Percentiles rank a stretch among this genome's conserved stretches.
Evolutionary conservation across 164 flowering plant species (phyloP).

Genomic region (Chimonanthus salicifolius): DNA sequence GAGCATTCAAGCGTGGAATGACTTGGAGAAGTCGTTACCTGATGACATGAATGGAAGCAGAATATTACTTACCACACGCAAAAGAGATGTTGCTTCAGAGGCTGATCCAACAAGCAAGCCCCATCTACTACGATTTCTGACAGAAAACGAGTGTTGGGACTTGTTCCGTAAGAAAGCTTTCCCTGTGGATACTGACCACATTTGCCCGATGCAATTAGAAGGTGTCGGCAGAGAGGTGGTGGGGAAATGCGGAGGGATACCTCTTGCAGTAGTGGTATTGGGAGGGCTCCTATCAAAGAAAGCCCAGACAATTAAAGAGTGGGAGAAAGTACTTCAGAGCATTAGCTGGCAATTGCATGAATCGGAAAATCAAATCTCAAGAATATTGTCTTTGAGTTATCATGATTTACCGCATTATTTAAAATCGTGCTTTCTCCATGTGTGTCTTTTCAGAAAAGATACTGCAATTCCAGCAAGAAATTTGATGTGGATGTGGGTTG

Average conservation of each 20-base stretch:
- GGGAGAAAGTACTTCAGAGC: background rate
- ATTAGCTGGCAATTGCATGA: background rate
- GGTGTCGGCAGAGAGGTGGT: background rate
- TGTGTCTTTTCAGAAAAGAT: background rate
- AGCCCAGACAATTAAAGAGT: background rate
- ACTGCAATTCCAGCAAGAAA: background rate
- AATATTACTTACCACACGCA: conserved; percentile 1
- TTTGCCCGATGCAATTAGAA: background rate
- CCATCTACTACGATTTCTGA: background rate
- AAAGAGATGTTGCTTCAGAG: background rate
- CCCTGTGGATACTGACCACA: background rate
- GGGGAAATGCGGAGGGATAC: background rate
- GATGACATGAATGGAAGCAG: background rate
- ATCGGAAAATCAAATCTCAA: background rate
- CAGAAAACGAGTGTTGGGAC: background rate
- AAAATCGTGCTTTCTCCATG: conserved; percentile 2
- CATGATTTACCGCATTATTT: background rate
- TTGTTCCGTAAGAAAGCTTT: conserved; percentile 1
- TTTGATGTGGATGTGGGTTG: conserved; percentile 3
- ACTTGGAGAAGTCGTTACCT: background rate
- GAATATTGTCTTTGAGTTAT: background rate
- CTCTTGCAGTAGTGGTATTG: conserved; percentile 2
- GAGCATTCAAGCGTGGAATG: background rate
- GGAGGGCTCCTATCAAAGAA: conserved; percentile 9
- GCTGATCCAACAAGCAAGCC: background rate